A percentile compares a stretch with the other conserved stretches of the same genome.
Conservation (phyloP, 2,329 filamentous ascomycete species). For the Alternaria dauci region DNA sequence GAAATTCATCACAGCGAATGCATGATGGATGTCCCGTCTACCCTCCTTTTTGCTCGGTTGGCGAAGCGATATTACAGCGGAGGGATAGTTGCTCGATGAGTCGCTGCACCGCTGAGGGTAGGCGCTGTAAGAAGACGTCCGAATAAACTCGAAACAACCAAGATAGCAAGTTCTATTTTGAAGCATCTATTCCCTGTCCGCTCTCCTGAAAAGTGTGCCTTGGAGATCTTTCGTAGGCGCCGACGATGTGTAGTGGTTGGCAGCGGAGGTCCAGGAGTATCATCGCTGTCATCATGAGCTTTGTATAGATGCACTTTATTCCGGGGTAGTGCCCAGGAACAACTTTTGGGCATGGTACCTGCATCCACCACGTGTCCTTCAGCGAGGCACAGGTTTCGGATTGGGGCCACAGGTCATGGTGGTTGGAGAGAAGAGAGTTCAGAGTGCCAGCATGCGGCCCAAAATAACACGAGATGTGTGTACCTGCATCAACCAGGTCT, state of each 20-base stretch:
- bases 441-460: slow-evolving; percentile 2
- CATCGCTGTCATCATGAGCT: background rate
- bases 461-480: slow-evolving; percentile 9
- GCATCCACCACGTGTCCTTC: slow-evolving; percentile 9
- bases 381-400: slow-evolving; percentile 8
- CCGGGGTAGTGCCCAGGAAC: slow-evolving; percentile 4
- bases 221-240: background rate
- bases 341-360: slow-evolving; percentile 1
- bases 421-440: background rate
- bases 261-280: background rate
- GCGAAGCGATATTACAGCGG: background rate
- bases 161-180: background rate
- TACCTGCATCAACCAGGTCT: slow-evolving; percentile 15
- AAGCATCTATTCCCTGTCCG: background rate
- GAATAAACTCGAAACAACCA: background rate
- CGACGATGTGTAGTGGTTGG: background rate
- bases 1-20: too few species aligned
- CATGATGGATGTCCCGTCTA: too few species aligned
- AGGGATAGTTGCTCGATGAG: background rate
- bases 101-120: background rate
- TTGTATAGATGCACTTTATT: background rate
- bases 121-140: background rate
- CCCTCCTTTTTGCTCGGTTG: background rate
- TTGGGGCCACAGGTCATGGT: slow-evolving; percentile 1
- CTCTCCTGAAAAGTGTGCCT: slow-evolving; percentile 2